Base-by-base conservation (phyloP, 108 stramenopile species). In the Nitzschia sp. region DNA sequence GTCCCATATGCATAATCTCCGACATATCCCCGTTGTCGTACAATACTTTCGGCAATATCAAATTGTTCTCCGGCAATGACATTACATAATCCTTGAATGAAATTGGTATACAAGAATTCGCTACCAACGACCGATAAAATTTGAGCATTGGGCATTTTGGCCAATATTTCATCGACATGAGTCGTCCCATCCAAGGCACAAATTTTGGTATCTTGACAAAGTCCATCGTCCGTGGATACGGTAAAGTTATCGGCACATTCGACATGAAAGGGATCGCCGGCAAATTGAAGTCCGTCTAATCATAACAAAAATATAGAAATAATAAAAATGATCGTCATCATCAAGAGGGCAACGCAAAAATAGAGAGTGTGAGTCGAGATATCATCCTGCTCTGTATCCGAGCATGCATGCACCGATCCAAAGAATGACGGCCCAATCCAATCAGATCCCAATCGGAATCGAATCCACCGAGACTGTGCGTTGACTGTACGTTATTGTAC, bases 11-110 rank as follows among this genome's bases (percentile, higher is more conserved):
- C 5, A 46, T 64, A 64, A 33, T 46, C 23, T 11, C 23, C 63
- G 13, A 19, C 11, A 17, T 46, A 46, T 36, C 46, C 63, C 2
- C 46, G 19, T 27, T 3, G 45, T 4, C 3, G 6, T 5, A 56
- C 23, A n/a, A 29, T 4, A 25, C 29, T 25, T 21, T 56, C 29
- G 28, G 55, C 55, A 25, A 56, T 4, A 13, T 56, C 30, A 56
- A 56, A 56, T 56, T 56, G 23, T 21, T 56, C 55, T 11, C 55
- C 55, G 30, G 27, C 29, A 30, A 56, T 25, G 55, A 56, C 29
- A 16, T 29, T 56, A 17, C 55, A 56, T 2, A 29, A 4, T 3
- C 55, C 55, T 13, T 56, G 9, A 11, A 32, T 31, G 17, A 32
- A 56, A n/a, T 22, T 25, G 22, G 41, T 45, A 25, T 62, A 62